Evolutionary conservation across 2,329 filamentous ascomycete genomes (phyloP).

Genomic region (Cylindrodendrum hubeiense): DNA sequence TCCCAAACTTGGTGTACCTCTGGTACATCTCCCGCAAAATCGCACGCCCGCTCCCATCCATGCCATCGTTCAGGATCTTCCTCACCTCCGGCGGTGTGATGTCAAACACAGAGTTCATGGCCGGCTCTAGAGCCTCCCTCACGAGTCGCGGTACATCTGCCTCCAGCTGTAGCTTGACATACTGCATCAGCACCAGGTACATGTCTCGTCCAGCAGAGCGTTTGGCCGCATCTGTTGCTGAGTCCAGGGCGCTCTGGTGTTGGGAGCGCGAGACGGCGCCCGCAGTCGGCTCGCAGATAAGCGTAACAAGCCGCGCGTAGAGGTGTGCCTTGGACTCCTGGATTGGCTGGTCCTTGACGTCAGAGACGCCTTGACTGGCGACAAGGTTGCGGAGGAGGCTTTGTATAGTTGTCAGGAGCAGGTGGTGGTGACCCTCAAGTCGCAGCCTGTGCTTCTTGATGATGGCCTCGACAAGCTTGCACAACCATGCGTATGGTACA

Average conservation of each 20-base stretch:
- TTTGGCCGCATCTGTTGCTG: conserved; percentile 71
- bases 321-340: conserved; percentile 61
- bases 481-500: conserved; percentile 60
- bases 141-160: conserved; percentile 62
- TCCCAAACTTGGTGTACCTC: conserved; percentile 72
- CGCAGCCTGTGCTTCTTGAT: conserved; percentile 72
- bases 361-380: conserved; percentile 41
- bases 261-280: conserved; percentile 64
- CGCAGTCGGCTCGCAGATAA: conserved; percentile 70
- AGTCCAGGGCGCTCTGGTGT: conserved; percentile 63
- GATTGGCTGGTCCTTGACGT: conserved; percentile 40
- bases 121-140: conserved; percentile 68
- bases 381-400: conserved; percentile 68
- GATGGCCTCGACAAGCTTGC: conserved; percentile 66
- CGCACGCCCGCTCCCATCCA: conserved; percentile 70
- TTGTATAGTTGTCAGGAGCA: conserved; percentile 67
- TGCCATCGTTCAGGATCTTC: conserved; percentile 69
- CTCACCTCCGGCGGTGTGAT: conserved; percentile 67
- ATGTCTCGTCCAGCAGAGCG: conserved; percentile 72
- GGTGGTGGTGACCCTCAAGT: conserved; percentile 72
- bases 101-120: conserved; percentile 69
- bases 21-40: conserved; percentile 70
- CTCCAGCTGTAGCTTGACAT: conserved; percentile 72
- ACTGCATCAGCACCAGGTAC: conserved; percentile 70
- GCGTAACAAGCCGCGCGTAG: conserved; percentile 68